These are phyloP conservation scores for Jamesozyma piceae DNA, from an alignment of 805 yeast genomes.

Conservation along the genomic window DNA sequence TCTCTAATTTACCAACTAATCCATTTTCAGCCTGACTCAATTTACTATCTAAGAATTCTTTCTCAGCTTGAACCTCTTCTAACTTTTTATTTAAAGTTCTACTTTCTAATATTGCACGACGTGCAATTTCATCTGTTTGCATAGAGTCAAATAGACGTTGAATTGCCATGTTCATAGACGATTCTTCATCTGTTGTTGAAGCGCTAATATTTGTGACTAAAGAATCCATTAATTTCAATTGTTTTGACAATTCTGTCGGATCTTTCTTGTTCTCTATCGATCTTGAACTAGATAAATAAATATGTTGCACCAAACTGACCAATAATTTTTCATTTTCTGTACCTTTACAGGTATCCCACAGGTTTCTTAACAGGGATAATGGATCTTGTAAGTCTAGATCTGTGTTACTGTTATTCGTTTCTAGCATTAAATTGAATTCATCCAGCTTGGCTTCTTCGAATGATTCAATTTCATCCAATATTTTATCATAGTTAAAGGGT, in stretches of 20 bases:
- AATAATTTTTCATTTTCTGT: slow-evolving; percentile 44
- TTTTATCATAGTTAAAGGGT: slow-evolving; percentile 48
- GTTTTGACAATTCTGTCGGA: slow-evolving; percentile 25
- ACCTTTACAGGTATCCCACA: slow-evolving; percentile 41
- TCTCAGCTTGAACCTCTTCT: slow-evolving; percentile 40
- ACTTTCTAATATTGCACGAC: slow-evolving; percentile 57
- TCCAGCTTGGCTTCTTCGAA: slow-evolving; percentile 41
- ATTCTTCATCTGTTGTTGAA: slow-evolving; percentile 34
- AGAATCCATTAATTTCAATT: slow-evolving; percentile 54
- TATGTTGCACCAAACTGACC: slow-evolving; percentile 38
- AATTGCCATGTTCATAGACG: slow-evolving; percentile 72
- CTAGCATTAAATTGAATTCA: slow-evolving; percentile 25
- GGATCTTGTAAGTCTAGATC: slow-evolving; percentile 49
- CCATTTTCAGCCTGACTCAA: slow-evolving; percentile 75
- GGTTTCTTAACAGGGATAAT: slow-evolving; percentile 50
- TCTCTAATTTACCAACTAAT: slow-evolving; percentile 55
- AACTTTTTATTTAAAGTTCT: slow-evolving; percentile 45
- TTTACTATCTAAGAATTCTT: slow-evolving; percentile 59
- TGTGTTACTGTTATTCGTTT: slow-evolving; percentile 18
- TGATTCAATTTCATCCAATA: slow-evolving; percentile 57
- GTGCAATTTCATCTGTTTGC: slow-evolving; percentile 83
- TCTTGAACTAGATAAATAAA: slow-evolving; percentile 26
- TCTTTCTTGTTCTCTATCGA: slow-evolving; percentile 18
- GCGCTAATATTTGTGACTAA: slow-evolving; percentile 59
- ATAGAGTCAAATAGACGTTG: slow-evolving; percentile 66